Evolutionary conservation across 202 grass and related monocot genomes (phyloP).

Genomic region (Musa balbisiana): DNA sequence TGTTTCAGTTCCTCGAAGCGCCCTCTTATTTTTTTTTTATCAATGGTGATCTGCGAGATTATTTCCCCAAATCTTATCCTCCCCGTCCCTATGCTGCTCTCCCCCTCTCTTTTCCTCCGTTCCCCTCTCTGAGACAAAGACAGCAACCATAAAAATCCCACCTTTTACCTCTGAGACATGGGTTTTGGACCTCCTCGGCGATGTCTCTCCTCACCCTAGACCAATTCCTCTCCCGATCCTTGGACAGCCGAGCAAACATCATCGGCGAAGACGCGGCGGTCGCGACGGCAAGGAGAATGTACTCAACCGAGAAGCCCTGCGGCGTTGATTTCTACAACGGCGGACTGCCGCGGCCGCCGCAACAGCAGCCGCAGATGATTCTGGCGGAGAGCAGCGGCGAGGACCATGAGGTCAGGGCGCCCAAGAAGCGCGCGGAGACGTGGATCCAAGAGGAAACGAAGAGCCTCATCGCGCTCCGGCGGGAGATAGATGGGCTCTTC

Average conservation of each 20-base stretch:
- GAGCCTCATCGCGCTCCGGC: slow-evolving; percentile 64
- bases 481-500: slow-evolving; percentile 79
- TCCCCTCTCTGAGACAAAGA: background rate
- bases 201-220: slow-evolving; percentile 44
- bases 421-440: slow-evolving; percentile 95
- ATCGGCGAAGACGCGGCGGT: slow-evolving; percentile 5
- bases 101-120: background rate
- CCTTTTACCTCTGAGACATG: background rate
- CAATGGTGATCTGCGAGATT: background rate
- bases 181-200: background rate
- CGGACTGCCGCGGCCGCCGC: slow-evolving; percentile 4
- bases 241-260: background rate
- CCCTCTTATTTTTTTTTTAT: background rate
- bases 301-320: slow-evolving; percentile 32
- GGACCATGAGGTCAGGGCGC: slow-evolving; percentile 47
- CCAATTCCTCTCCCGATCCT: slow-evolving; percentile 28
- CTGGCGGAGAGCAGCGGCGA: slow-evolving; percentile 72
- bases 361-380: slow-evolving; percentile 43
- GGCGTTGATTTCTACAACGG: slow-evolving; percentile 28
- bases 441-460: slow-evolving; percentile 91
- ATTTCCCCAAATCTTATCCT: background rate
- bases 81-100: background rate
- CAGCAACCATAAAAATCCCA: background rate
- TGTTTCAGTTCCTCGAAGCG: background rate
- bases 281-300: slow-evolving; percentile 20